Evolutionary conservation across 2,329 filamentous ascomycete genomes (phyloP).

Genomic region (Alternaria brassicae): DNA sequence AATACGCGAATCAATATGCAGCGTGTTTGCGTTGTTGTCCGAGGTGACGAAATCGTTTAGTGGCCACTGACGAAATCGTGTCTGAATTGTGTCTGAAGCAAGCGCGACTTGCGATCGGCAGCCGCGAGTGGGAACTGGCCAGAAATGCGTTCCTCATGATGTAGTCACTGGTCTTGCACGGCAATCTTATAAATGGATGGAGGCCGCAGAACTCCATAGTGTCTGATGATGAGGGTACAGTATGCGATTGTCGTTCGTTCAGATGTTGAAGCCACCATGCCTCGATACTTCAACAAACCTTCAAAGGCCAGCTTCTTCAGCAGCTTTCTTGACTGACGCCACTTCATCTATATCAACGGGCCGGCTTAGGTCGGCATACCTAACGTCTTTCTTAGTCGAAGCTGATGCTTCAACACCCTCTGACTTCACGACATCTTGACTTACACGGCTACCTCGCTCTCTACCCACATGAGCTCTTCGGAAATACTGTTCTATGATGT

Average conservation of each 20-base stretch:
- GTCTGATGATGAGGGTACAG: background rate
- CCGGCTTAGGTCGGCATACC: conserved; percentile 83
- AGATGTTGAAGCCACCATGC: conserved; percentile 63
- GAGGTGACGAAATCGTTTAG: conserved; percentile 5
- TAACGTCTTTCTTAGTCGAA: conserved; percentile 56
- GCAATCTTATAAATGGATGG: background rate
- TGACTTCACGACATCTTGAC: conserved; percentile 44
- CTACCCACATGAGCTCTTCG: conserved; percentile 84
- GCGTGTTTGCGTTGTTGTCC: background rate
- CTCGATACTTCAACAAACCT: conserved; percentile 73
- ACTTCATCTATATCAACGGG: conserved; percentile 70
- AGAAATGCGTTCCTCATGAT: background rate
- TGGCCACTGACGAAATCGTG: background rate
- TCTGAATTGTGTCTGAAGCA: background rate
- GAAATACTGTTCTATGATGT: conserved; percentile 90
- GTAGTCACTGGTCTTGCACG: too few relatives aligned
- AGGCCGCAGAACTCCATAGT: background rate
- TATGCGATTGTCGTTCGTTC: conserved; percentile 7
- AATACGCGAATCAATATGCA: conserved; percentile 24
- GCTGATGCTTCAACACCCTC: conserved; percentile 31
- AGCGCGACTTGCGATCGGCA: background rate
- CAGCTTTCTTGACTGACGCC: conserved; percentile 69
- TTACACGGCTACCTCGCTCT: conserved; percentile 48
- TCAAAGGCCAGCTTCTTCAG: conserved; percentile 76
- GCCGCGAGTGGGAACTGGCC: background rate